Evolutionary conservation across 345 rosid genomes (phyloP), one percentile per base, ranked within the genome.

Genomic region (Mallotus nudiflorus): DNA sequence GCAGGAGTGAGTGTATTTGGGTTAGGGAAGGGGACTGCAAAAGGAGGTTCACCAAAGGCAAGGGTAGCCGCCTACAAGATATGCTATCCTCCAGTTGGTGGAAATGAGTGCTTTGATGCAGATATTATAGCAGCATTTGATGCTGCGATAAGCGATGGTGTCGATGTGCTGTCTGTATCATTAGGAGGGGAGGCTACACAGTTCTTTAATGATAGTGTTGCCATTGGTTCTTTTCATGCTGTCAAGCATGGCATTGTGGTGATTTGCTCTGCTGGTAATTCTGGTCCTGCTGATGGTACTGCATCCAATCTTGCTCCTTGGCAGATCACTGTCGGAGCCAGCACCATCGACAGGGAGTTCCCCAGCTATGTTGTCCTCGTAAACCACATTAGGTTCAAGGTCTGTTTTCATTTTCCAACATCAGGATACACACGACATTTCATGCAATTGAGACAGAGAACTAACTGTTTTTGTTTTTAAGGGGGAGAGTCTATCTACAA

Each of bases 311-410:
- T 85, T 2, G 91, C 97, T 0, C 98, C 97, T 0, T 90, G 99
- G 99, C 83, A 73, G 84, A 87, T 95, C 58, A 95, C 97, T 0
- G 97, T 95, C 4, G 97, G 86, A 8, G 97, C 99, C 4, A 95
- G 96, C 69, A 87, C 97, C 16, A 90, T 75, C 82, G 99, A 92
- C 16, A 84, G 97, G 22, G 96, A 87, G 64, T 92, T 95, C 70
- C 86, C 96, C 33, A 89, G 86, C 61, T 72, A 77, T 68, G 86
- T 89, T 39, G 53, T 85, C 19, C 87, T 91, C 1, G 91, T 88
- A 68, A 83, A 90, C 50, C 77, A 85, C 9, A 76, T 77, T 60
- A 77, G 67, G 48, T 82, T 75, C 82, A 85, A 86, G 97, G 99
- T 94, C 57, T 16, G 16, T 51, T 53, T 55, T 42, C 25, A 28